phyloP scores from a whole-genome alignment of 1,284 basidiomycete species.

The Puccinia polysora region DNA sequence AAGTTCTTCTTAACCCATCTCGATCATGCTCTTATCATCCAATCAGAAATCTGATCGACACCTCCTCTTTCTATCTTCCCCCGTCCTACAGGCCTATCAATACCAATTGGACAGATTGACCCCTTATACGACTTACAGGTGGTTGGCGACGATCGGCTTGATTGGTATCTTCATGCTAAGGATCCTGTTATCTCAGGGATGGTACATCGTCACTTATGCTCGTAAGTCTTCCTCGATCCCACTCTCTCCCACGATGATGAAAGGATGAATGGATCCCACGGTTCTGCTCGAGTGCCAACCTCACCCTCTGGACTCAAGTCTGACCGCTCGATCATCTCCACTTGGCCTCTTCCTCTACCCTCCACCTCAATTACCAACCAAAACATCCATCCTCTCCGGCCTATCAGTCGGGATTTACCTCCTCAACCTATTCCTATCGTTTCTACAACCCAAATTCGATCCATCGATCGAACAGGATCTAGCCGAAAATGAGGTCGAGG shows the following conservation, averaged over 20 bases:
- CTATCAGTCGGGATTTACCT: slow-evolving; percentile 51
- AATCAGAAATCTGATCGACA: no score
- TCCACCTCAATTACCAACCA: no score
- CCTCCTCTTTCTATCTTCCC: no score
- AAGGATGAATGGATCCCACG: not conserved
- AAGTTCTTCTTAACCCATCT: no score
- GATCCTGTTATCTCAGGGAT: slow-evolving; percentile 77
- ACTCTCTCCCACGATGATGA: slow-evolving; percentile 65
- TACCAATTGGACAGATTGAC: slow-evolving; percentile 82
- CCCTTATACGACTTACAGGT: slow-evolving; percentile 79
- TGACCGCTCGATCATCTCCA: no score
- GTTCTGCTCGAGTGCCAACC: no score
- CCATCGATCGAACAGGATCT: slow-evolving; percentile 89
- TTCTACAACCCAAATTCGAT: slow-evolving; percentile 90
- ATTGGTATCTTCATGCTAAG: slow-evolving; percentile 75
- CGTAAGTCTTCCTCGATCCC: slow-evolving; percentile 58
- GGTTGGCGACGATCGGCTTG: slow-evolving; percentile 73
- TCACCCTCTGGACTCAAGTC: no score
- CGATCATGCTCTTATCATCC: no score
- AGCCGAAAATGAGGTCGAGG: slow-evolving; percentile 88
- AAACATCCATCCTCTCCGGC: slow-evolving; percentile 47
- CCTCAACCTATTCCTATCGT: slow-evolving; percentile 67
- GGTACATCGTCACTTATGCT: slow-evolving; percentile 52
- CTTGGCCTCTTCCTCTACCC: no score
- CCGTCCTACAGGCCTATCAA: slow-evolving; percentile 60